Conservation (phyloP, 2,329 filamentous ascomycete genomes). For the Aspergillus pseudotamarii region DNA sequence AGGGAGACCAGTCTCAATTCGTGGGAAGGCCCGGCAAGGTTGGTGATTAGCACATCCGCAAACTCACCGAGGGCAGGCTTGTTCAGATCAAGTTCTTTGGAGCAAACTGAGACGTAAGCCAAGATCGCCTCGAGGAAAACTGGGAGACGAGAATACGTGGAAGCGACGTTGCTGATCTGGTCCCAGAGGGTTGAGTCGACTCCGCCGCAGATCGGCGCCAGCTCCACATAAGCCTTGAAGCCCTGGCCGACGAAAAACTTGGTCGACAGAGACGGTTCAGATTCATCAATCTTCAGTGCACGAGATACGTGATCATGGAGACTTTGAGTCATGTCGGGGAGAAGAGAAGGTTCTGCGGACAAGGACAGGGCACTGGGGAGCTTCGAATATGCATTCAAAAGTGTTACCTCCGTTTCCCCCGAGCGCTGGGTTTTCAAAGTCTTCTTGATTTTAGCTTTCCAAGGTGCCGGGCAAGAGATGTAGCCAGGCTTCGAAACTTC, state of each 20-base stretch:
- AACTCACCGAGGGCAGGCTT: constrained; percentile 64
- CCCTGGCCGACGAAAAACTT: constrained; percentile 75
- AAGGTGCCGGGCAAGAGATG: constrained; percentile 49
- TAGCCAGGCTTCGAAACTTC: constrained; percentile 44
- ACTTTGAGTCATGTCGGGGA: constrained; percentile 66
- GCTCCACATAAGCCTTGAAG: constrained; percentile 71
- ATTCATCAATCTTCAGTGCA: constrained; percentile 63
- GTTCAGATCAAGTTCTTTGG: constrained; percentile 38
- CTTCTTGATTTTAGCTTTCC: constrained; percentile 72
- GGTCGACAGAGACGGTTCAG: constrained; percentile 64
- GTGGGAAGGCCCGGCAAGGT: constrained; percentile 75
- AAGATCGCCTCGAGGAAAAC: constrained; percentile 68
- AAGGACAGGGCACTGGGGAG: constrained; percentile 64
- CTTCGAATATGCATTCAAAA: constrained; percentile 68
- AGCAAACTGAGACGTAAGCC: constrained; percentile 47
- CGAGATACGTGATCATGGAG: constrained; percentile 68
- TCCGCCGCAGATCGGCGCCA: constrained; percentile 62
- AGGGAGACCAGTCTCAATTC: constrained; percentile 73
- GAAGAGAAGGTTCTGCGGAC: constrained; percentile 62
- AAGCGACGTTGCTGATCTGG: constrained; percentile 66
- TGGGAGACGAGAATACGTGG: constrained; percentile 65
- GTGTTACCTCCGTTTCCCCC: constrained; percentile 63
- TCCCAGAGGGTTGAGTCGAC: constrained; percentile 66
- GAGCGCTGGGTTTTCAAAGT: constrained; percentile 59
- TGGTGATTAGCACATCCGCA: constrained; percentile 67